phyloP scores from a whole-genome alignment of 73 alveolate species.

The Blepharisma stoltei region DNA sequence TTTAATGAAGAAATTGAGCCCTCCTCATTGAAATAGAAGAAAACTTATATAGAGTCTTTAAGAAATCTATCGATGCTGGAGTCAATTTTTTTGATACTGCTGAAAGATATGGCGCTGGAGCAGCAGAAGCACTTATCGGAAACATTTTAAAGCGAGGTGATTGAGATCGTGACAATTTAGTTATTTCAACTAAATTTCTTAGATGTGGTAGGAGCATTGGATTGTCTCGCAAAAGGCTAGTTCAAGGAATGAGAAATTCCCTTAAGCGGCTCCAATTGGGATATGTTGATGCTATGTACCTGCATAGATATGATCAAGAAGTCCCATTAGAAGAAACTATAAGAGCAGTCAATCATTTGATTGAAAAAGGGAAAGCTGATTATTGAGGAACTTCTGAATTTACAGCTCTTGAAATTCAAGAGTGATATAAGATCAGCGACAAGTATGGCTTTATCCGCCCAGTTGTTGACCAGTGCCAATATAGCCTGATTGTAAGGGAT shows the following conservation, averaged over 20 bases:
- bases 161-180: conserved; percentile 69
- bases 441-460: conserved; percentile 76
- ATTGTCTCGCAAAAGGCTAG: conserved; percentile 84
- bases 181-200: conserved; percentile 79
- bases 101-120: conserved; percentile 88
- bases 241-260: conserved; percentile 80
- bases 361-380: conserved; percentile 87
- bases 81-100: conserved; percentile 96
- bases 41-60: conserved; percentile 35
- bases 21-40: conserved; percentile 38
- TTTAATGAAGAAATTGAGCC: no score
- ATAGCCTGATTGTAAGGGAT: conserved; percentile 81
- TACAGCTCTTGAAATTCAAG: conserved; percentile 78
- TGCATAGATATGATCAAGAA: conserved; percentile 88
- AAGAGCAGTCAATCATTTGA: conserved; percentile 84
- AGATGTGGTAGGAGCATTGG: conserved; percentile 58
- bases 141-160: conserved; percentile 50
- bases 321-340: conserved; percentile 91
- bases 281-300: conserved; percentile 86
- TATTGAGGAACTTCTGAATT: conserved; percentile 99
- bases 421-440: conserved; percentile 75
- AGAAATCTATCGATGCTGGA: conserved; percentile 75
- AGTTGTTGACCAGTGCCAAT: conserved; percentile 88
- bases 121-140: conserved; percentile 71
- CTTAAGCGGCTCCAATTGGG: conserved; percentile 71